phyloP scores from a whole-genome alignment of 257 asterid genomes.

The Plantago ovata region DNA sequence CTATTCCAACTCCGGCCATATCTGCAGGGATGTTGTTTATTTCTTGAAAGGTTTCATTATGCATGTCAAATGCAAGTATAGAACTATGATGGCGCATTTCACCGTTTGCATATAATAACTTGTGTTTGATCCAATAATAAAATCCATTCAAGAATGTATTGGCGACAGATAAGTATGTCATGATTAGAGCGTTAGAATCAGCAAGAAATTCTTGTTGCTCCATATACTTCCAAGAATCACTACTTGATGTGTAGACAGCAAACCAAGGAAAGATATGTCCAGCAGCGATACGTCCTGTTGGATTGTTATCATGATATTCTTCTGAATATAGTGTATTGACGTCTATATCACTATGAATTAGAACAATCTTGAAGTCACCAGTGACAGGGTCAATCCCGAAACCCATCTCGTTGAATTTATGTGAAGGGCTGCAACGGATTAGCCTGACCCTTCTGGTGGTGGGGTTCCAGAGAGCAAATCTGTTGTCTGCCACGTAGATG shows the following conservation, averaged over 20 bases:
- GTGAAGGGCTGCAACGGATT: not conserved
- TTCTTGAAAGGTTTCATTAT: not conserved
- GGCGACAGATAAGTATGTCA: not conserved
- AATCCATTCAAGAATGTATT: not conserved
- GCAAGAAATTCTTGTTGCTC: not conserved
- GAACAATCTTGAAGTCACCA: not conserved
- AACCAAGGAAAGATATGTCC: not conserved
- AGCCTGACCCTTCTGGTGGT: not conserved
- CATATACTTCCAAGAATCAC: not conserved
- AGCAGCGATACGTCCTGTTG: too few relatives aligned
- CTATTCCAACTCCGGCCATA: not conserved
- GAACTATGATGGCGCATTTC: too few relatives aligned
- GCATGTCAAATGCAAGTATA: not conserved
- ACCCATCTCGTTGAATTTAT: not conserved
- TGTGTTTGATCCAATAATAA: not conserved
- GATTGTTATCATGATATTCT: too few relatives aligned
- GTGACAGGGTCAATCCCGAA: not conserved
- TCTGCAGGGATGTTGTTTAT: not conserved
- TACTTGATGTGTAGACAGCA: not conserved
- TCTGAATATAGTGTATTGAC: too few relatives aligned
- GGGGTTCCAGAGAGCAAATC: not conserved
- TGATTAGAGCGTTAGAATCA: not conserved
- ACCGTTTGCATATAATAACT: too few relatives aligned
- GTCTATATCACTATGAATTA: too few relatives aligned
- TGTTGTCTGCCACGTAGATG: not conserved